A percentile compares a stretch with the other conserved stretches of the same genome.
phyloP scores from a whole-genome alignment of 108 stramenopile genomes.

The Nannochloropsis granulata region DNA sequence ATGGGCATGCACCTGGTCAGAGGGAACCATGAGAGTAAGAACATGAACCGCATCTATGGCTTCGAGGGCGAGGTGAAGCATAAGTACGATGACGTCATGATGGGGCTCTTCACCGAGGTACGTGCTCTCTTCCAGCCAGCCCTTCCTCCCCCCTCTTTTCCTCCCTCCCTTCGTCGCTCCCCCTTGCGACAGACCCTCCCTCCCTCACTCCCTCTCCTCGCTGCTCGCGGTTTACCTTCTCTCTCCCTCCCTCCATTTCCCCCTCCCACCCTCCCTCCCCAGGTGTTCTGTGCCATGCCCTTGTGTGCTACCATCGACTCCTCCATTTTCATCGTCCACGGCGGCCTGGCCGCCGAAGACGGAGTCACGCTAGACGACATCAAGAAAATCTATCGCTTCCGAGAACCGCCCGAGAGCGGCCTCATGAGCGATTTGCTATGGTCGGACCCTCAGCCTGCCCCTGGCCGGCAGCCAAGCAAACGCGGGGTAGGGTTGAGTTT shows the following conservation, averaged over 20 bases:
- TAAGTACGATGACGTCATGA: constrained; percentile 90
- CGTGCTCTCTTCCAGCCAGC: neutral
- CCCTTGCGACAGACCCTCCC: neutral
- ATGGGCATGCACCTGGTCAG: constrained; percentile 62
- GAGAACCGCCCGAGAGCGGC: constrained; percentile 80
- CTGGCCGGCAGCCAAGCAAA: constrained; percentile 71
- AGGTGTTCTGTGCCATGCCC: constrained; percentile 65
- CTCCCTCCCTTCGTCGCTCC: neutral
- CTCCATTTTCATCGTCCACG: constrained; percentile 81
- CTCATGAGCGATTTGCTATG: constrained; percentile 94
- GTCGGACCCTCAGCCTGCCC: constrained; percentile 95
- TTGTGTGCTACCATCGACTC: constrained; percentile 59
- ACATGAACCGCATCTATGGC: constrained; percentile 97
- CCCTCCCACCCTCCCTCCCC: neutral
- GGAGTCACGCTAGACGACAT: constrained; percentile 78
- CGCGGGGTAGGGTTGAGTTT: constrained; percentile 92
- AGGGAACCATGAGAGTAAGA: constrained; percentile 97
- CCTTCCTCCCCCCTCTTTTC: neutral
- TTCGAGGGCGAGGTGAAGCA: constrained; percentile 95
- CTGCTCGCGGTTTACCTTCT: neutral
- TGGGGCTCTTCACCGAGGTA: constrained; percentile 81
- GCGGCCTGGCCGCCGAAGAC: constrained; percentile 68
- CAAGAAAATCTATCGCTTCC: constrained; percentile 54
- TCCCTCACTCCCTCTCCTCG: neutral
- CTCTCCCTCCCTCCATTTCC: neutral